Percentiles rank a stretch among this genome's conserved stretches.
These are phyloP conservation scores for Phaseolus lunatus DNA, from an alignment of 306 rosid genomes.

Conservation along the genomic window DNA sequence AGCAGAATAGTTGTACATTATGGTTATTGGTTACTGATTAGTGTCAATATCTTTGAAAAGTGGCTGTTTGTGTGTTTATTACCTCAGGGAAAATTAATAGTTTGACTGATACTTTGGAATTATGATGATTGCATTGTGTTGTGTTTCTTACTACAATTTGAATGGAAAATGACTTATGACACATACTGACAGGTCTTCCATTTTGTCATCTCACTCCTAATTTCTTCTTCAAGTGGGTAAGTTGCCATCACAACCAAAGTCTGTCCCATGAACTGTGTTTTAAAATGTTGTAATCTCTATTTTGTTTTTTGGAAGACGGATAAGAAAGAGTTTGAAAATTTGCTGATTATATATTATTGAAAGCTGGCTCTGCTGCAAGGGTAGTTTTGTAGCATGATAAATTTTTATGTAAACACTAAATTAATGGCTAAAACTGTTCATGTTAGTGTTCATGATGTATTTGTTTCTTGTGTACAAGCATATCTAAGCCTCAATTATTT, in stretches of 20 bases:
- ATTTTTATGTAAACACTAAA: conserved; percentile 10
- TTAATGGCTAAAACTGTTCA: conserved; percentile 5
- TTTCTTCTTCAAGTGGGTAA: conserved; percentile 46
- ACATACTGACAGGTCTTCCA: conserved; percentile 40
- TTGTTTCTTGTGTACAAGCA: conserved; percentile 8
- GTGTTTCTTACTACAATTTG: conserved; percentile 7
- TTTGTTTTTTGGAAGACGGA: background rate
- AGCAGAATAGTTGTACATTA: conserved; percentile 4
- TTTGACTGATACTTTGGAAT: conserved; percentile 25
- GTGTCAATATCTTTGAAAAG: conserved; percentile 24
- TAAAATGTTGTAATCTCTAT: background rate
- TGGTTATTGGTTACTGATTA: conserved; percentile 32
- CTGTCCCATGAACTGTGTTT: conserved; percentile 24
- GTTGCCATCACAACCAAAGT: conserved; percentile 13
- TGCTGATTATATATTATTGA: background rate
- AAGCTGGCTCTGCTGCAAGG: background rate
- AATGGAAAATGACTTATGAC: conserved; percentile 38
- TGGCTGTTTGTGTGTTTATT: background rate
- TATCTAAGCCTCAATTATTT: conserved; percentile 15
- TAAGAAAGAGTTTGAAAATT: conserved; percentile 18
- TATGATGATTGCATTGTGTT: conserved; percentile 23
- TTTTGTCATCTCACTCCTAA: conserved; percentile 35
- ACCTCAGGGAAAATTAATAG: background rate
- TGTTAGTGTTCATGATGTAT: background rate
- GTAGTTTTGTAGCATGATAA: background rate